Conservation (phyloP, 2,329 filamentous ascomycete species). For the Hysterium pulicare region DNA sequence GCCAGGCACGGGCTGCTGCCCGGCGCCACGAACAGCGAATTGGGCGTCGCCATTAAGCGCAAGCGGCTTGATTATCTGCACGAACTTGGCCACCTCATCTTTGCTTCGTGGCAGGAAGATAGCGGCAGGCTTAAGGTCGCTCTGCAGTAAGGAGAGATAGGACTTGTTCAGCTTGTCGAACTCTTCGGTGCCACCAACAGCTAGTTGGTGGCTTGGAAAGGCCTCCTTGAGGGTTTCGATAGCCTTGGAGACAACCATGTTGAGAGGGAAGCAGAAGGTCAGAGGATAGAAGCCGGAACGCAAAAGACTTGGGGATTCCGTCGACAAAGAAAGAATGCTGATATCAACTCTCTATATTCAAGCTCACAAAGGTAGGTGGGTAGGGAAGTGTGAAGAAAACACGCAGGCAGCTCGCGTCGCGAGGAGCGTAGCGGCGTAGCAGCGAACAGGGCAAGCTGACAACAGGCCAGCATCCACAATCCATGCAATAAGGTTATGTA, state of each 20-base stretch:
- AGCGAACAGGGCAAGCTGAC: background rate
- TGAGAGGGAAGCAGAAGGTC: background rate
- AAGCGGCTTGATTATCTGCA: slow-evolving; percentile 1
- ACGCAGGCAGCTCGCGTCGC: background rate
- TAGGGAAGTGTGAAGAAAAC: no score
- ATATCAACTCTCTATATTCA: background rate
- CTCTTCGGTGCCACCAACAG: background rate
- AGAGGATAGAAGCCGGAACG: no score
- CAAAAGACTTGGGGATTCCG: no score
- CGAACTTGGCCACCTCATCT: background rate
- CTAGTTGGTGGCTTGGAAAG: background rate
- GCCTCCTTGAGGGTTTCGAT: background rate
- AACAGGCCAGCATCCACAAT: background rate
- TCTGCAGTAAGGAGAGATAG: background rate
- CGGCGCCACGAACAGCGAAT: background rate
- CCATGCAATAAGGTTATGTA: no score
- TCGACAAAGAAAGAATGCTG: no score
- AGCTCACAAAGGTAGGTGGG: background rate
- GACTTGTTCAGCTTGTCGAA: background rate
- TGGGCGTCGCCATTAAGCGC: background rate
- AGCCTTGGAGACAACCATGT: background rate
- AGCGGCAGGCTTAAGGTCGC: slow-evolving; percentile 1
- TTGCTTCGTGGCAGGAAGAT: background rate
- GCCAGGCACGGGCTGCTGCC: background rate
- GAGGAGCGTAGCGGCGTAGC: background rate